Percentiles rank a stretch among this genome's conserved stretches.
Evolutionary conservation across 1,284 basidiomycete species (phyloP).

Genomic region (Cryptococcus sp.): DNA sequence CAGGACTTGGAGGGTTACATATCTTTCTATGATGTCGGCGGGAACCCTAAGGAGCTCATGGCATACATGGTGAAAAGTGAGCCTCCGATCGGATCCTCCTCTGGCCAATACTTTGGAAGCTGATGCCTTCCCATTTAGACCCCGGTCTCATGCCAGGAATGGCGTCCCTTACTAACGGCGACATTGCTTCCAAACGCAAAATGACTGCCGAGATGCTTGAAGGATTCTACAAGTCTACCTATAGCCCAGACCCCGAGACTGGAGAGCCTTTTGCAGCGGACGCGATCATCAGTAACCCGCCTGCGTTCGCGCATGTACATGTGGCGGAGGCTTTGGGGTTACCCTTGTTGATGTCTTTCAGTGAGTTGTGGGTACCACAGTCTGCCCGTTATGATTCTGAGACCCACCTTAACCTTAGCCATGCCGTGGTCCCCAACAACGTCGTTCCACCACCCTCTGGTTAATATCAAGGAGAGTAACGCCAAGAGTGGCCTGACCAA

Average conservation of each 20-base stretch:
- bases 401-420: slow-evolving; percentile 46
- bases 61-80: slow-evolving; percentile 49
- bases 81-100: slow-evolving; percentile 21
- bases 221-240: slow-evolving; percentile 59
- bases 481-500: slow-evolving; percentile 58
- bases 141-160: slow-evolving; percentile 42
- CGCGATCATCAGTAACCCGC: slow-evolving; percentile 64
- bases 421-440: slow-evolving; percentile 68
- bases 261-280: slow-evolving; percentile 58
- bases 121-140: slow-evolving; percentile 24
- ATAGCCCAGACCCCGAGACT: slow-evolving; percentile 53
- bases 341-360: slow-evolving; percentile 60
- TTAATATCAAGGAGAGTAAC: slow-evolving; percentile 58
- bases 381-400: too few species aligned
- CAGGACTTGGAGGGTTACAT: slow-evolving; percentile 30
- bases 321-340: slow-evolving; percentile 63
- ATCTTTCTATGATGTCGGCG: slow-evolving; percentile 45
- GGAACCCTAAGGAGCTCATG: slow-evolving; percentile 46
- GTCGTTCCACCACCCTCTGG: slow-evolving; percentile 63
- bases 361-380: slow-evolving; percentile 42
- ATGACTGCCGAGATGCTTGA: slow-evolving; percentile 55
- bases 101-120: neutral
- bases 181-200: slow-evolving; percentile 39
- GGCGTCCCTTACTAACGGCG: slow-evolving; percentile 37
- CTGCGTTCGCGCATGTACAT: slow-evolving; percentile 63